A percentile compares a stretch with the other conserved stretches of the same genome.
phyloP scores from a whole-genome alignment of 2,329 filamentous ascomycete species.

The Penicillium crustosum region DNA sequence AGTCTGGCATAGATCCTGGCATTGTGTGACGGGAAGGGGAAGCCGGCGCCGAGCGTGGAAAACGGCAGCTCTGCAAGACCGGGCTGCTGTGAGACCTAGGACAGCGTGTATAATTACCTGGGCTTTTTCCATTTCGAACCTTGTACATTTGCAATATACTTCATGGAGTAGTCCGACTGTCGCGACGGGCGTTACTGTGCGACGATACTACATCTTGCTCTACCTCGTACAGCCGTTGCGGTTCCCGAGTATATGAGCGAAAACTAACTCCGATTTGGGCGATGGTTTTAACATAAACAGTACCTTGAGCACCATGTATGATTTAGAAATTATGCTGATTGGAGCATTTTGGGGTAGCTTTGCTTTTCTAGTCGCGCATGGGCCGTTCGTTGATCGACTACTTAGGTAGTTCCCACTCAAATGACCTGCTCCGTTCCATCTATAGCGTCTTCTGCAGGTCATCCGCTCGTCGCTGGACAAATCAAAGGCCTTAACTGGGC shows the following conservation, averaged over 20 bases:
- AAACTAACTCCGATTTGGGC: slow-evolving; percentile 1
- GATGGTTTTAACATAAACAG: neutral
- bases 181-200: slow-evolving; percentile 13
- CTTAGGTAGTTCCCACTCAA: slow-evolving; percentile 26
- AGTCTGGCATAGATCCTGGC: slow-evolving; percentile 5
- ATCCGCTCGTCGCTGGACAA: slow-evolving; percentile 21
- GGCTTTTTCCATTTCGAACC: slow-evolving; percentile 12
- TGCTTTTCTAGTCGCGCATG: slow-evolving; percentile 24
- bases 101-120: slow-evolving; percentile 2
- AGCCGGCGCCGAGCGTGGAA: slow-evolving; percentile 19
- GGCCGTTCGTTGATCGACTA: slow-evolving; percentile 30
- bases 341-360: neutral
- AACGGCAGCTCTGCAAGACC: slow-evolving; percentile 19
- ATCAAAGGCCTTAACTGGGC: neutral
- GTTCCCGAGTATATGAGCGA: slow-evolving; percentile 11
- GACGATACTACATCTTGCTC: slow-evolving; percentile 16
- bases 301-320: slow-evolving; percentile 10
- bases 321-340: slow-evolving; percentile 1
- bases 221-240: slow-evolving; percentile 20
- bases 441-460: slow-evolving; percentile 16
- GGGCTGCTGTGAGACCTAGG: slow-evolving; percentile 19
- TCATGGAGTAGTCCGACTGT: neutral
- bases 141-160: slow-evolving; percentile 11
- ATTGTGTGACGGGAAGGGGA: slow-evolving; percentile 15
- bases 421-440: slow-evolving; percentile 23